These are phyloP conservation scores for Rhizoclosmatium globosum DNA, from an alignment of 192 early-diverging fungal genomes.

Conservation along the genomic window DNA sequence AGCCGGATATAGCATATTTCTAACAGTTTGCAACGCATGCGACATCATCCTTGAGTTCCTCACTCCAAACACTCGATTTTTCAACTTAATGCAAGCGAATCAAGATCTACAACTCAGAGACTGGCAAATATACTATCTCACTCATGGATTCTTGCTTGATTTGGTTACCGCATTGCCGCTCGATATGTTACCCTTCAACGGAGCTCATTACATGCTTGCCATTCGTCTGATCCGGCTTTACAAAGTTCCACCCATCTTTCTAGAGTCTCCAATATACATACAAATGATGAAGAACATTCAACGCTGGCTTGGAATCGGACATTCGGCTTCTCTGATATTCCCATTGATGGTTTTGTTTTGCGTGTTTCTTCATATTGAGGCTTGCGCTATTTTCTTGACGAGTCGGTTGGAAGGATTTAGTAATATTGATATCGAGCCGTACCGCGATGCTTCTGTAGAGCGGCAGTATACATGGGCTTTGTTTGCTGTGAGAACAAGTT, in stretches of 20 bases:
- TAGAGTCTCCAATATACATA: not conserved
- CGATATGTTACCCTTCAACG: not conserved
- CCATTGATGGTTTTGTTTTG: slow-evolving; percentile 33
- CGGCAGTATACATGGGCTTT: slow-evolving; percentile 52
- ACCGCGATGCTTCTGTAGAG: slow-evolving; percentile 5
- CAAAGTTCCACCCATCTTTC: slow-evolving; percentile 18
- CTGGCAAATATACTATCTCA: slow-evolving; percentile 30
- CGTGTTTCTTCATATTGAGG: slow-evolving; percentile 50
- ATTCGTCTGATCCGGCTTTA: not conserved
- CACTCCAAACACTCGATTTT: slow-evolving; percentile 15
- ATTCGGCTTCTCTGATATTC: slow-evolving; percentile 43
- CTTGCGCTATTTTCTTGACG: slow-evolving; percentile 47
- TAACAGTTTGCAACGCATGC: not conserved
- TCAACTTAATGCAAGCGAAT: not conserved
- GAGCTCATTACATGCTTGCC: not conserved
- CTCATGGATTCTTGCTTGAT: slow-evolving; percentile 6
- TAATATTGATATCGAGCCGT: slow-evolving; percentile 7
- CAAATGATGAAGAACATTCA: not conserved
- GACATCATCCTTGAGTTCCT: slow-evolving; percentile 27
- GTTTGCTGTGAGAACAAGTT: slow-evolving; percentile 6
- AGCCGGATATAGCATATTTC: not conserved
- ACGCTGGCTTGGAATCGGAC: slow-evolving; percentile 45
- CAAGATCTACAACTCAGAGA: slow-evolving; percentile 18
- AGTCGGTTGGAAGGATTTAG: slow-evolving; percentile 23
- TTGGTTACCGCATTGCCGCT: slow-evolving; percentile 21